phyloP scores from a whole-genome alignment of 2,329 filamentous ascomycete genomes.

The Cordyceps farinosa region DNA sequence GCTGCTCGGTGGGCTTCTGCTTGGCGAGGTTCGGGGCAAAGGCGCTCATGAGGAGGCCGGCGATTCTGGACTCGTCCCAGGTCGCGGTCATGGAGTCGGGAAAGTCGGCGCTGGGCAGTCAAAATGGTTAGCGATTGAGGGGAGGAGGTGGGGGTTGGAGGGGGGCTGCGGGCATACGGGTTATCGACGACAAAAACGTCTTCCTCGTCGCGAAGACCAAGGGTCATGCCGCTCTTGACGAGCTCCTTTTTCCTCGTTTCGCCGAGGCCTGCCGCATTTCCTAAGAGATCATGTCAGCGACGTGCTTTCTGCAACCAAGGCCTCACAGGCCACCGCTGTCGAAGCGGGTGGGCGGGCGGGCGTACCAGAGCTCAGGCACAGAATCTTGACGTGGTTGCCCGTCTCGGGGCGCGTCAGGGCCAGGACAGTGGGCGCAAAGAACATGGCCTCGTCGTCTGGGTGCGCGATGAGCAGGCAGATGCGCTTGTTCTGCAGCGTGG shows the following conservation, averaged over 20 bases:
- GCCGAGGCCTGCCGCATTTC: conserved; percentile 83
- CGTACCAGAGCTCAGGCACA: conserved; percentile 82
- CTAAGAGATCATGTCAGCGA: conserved; percentile 36
- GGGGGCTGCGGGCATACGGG: conserved; percentile 45
- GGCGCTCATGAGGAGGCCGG: conserved; percentile 64
- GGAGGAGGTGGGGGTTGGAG: neutral
- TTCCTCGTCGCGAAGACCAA: conserved; percentile 70
- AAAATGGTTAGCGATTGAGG: neutral
- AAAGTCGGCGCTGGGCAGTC: conserved; percentile 53
- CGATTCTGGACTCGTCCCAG: conserved; percentile 71
- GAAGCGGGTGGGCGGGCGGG: neutral
- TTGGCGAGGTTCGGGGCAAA: conserved; percentile 65
- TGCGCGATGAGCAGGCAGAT: conserved; percentile 93
- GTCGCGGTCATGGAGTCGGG: conserved; percentile 81
- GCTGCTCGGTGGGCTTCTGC: conserved; percentile 32
- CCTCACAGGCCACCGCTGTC: too few relatives aligned
- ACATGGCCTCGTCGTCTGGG: conserved; percentile 99
- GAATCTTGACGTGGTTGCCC: conserved; percentile 88
- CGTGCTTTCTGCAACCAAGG: neutral
- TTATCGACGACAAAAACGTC: conserved; percentile 86
- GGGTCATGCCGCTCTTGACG: conserved; percentile 68
- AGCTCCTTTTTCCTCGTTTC: conserved; percentile 80
- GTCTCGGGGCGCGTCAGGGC: conserved; percentile 75
- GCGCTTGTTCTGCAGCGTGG: conserved; percentile 72
- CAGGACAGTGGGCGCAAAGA: conserved; percentile 87